phyloP scores from a whole-genome alignment of 2,329 filamentous ascomycete species.

The Cordyceps militaris region DNA sequence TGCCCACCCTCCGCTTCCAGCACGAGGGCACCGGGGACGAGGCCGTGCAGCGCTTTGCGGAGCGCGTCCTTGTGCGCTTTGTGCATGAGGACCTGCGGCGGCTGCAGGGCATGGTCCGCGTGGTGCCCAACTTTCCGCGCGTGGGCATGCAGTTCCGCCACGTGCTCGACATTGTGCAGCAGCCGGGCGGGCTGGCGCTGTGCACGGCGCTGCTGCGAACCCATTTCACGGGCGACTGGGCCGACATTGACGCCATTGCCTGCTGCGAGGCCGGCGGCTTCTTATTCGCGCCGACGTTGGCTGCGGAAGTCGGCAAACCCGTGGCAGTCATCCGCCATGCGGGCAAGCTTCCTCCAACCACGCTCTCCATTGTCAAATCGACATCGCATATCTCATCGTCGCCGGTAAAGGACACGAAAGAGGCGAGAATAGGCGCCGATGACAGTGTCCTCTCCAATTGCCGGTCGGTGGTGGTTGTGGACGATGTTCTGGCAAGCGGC shows the following conservation, averaged over 20 bases:
- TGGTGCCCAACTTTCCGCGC: conserved; percentile 43
- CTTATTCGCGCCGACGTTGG: conserved; percentile 46
- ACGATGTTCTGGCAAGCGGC: conserved; percentile 53
- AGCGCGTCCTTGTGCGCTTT: background rate
- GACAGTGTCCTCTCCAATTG: conserved; percentile 31
- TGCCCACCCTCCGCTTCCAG: conserved; percentile 29
- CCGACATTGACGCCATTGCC: conserved; percentile 36
- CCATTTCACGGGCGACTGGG: conserved; percentile 42
- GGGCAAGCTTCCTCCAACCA: conserved; percentile 53
- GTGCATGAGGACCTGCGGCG: conserved; percentile 34
- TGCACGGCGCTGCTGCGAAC: conserved; percentile 43
- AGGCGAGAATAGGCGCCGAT: conserved; percentile 40
- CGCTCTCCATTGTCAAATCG: conserved; percentile 38
- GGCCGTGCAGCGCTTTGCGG: conserved; percentile 23
- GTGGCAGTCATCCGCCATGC: conserved; percentile 46
- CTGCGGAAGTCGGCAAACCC: conserved; percentile 31
- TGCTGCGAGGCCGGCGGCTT: conserved; percentile 53
- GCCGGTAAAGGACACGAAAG: conserved; percentile 10
- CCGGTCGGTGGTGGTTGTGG: conserved; percentile 46
- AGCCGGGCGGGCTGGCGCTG: conserved; percentile 41
- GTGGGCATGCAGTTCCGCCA: conserved; percentile 49
- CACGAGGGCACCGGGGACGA: conserved; percentile 39
- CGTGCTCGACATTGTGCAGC: conserved; percentile 48
- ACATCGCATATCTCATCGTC: conserved; percentile 47
- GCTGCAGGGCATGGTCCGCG: conserved; percentile 43